These are phyloP conservation scores for Orychophragmus violaceus DNA, from an alignment of 345 rosid species.

Conservation along the genomic window DNA sequence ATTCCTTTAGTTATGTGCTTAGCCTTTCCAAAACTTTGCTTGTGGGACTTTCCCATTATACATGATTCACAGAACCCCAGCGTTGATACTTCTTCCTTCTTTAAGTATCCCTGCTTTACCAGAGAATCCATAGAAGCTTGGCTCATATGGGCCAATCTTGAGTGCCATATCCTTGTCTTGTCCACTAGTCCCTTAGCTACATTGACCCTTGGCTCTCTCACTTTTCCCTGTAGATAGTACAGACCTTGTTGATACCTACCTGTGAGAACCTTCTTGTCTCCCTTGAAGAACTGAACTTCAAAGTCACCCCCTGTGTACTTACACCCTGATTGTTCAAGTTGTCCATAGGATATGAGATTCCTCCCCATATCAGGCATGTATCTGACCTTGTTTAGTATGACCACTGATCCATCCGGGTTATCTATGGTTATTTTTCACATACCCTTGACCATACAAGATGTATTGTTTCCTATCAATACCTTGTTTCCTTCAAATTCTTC, in stretches of 20 bases:
- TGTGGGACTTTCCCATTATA: background rate
- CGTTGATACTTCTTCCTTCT: too few relatives aligned
- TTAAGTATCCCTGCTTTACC: too few relatives aligned
- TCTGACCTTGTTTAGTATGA: rapidly evolving
- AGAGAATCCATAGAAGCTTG: too few relatives aligned
- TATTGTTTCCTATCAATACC: background rate
- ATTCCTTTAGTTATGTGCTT: background rate
- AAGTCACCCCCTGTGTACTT: background rate
- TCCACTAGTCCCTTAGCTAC: background rate
- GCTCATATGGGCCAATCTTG: background rate
- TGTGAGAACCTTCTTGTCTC: rapidly evolving
- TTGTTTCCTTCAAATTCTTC: background rate
- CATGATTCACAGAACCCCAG: background rate
- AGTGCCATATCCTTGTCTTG: background rate
- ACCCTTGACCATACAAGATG: background rate
- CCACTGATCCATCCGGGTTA: background rate
- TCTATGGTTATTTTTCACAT: rapidly evolving
- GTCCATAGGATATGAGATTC: background rate
- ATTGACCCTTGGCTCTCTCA: background rate
- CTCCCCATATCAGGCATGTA: background rate
- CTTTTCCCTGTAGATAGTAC: background rate
- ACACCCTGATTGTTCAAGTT: background rate
- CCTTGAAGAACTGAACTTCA: background rate
- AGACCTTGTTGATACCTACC: background rate
- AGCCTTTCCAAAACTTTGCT: background rate